Conservation (phyloP, 2,329 filamentous ascomycete species). For the Penicillium glabrum region DNA sequence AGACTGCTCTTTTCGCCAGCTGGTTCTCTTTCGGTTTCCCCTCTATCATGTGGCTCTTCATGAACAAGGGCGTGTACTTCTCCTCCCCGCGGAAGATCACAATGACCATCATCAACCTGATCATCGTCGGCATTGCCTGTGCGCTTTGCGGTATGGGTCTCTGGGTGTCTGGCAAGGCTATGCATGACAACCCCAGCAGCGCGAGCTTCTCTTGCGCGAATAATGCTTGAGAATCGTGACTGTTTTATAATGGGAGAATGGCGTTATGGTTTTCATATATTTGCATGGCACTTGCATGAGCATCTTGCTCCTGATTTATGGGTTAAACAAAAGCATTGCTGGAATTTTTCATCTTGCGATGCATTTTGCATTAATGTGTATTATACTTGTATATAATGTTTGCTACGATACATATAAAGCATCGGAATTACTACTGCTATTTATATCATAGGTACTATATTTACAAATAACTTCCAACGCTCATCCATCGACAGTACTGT, state of each 20-base stretch:
- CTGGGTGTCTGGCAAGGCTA: conserved; percentile 35
- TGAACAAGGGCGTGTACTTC: conserved; percentile 36
- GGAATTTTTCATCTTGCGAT: neutral
- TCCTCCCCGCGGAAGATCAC: conserved; percentile 31
- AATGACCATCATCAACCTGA: conserved; percentile 27
- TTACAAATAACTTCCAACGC: no score
- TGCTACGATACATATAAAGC: neutral
- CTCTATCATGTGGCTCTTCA: conserved; percentile 40
- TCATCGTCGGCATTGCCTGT: conserved; percentile 22
- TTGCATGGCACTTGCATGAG: neutral
- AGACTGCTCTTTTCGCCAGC: conserved; percentile 60
- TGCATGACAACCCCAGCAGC: conserved; percentile 32
- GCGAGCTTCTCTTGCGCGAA: conserved; percentile 35
- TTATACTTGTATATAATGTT: neutral
- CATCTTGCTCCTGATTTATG: neutral
- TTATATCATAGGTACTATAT: no score
- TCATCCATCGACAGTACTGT: no score
- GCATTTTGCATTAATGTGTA: neutral
- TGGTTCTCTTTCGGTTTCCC: conserved; percentile 61
- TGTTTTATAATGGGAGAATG: neutral
- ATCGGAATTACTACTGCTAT: neutral
- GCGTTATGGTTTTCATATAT: neutral
- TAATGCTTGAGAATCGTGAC: conserved; percentile 19
- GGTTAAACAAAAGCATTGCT: neutral
- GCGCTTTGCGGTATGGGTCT: conserved; percentile 34